phyloP scores from a whole-genome alignment of 345 rosid species.

The Sisymbrium irio region DNA sequence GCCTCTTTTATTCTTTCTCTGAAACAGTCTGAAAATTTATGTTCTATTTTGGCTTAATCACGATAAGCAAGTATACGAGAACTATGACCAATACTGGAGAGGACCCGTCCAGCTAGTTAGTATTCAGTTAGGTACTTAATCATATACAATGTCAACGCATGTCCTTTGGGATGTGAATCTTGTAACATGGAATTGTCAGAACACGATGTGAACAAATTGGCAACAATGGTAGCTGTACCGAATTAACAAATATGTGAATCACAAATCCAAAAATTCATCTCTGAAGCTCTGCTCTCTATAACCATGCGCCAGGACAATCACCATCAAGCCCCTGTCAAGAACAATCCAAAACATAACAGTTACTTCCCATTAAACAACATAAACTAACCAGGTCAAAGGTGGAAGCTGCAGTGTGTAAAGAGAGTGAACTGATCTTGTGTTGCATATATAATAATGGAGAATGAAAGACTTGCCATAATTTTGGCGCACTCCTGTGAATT shows the following conservation, averaged over 20 bases:
- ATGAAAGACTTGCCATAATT: slow-evolving; percentile 63
- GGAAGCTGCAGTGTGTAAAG: background rate
- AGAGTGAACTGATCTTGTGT: background rate
- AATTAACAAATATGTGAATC: background rate
- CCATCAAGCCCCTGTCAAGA: slow-evolving; percentile 29
- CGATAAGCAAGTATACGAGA: background rate
- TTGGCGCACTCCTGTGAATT: slow-evolving; percentile 70
- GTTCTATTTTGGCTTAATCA: background rate
- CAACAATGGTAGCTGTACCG: background rate
- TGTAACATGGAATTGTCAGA: background rate
- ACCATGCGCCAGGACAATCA: background rate
- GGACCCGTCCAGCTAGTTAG: background rate
- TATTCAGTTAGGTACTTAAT: slow-evolving; percentile 14
- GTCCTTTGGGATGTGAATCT: background rate
- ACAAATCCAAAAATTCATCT: slow-evolving; percentile 12
- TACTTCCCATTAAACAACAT: background rate
- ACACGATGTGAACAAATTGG: slow-evolving; percentile 4
- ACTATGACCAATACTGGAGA: background rate
- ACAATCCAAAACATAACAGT: background rate
- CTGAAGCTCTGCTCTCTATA: slow-evolving; percentile 14
- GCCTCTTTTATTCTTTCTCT: background rate
- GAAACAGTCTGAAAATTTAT: background rate
- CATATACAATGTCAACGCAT: slow-evolving; percentile 11
- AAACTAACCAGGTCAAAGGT: background rate
- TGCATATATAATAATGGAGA: background rate